These are phyloP conservation scores for Scheffersomyces amazonensis DNA, from an alignment of 805 yeast species.

Conservation along the genomic window DNA sequence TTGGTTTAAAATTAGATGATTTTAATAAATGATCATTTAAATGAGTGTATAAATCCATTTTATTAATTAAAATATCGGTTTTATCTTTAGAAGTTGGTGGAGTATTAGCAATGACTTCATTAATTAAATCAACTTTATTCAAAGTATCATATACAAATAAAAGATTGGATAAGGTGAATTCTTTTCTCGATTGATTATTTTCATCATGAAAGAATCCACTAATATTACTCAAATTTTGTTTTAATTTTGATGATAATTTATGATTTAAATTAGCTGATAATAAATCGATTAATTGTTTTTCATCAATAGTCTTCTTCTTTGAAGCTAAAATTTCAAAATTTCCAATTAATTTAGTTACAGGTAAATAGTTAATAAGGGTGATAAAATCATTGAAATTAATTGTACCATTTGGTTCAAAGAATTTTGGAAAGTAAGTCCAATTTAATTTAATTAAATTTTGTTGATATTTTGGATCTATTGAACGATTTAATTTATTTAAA, in stretches of 20 bases:
- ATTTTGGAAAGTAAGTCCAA: constrained; percentile 40
- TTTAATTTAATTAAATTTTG: constrained; percentile 39
- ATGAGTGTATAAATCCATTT: constrained; percentile 37
- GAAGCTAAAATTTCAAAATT: constrained; percentile 36
- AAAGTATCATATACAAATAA: constrained; percentile 39
- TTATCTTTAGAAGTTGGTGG: constrained; percentile 43
- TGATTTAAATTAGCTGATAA: constrained; percentile 38
- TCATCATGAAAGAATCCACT: constrained; percentile 29
- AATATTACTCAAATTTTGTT: constrained; percentile 28
- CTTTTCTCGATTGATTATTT: constrained; percentile 12
- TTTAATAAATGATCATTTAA: constrained; percentile 43
- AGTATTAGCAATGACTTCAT: constrained; percentile 44
- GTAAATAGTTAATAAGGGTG: constrained; percentile 39
- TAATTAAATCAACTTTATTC: constrained; percentile 40
- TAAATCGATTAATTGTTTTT: constrained; percentile 29
- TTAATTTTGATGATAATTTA: constrained; percentile 37
- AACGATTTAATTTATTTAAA: constrained; percentile 34
- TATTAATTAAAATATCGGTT: constrained; percentile 39
- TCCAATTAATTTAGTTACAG: constrained; percentile 45
- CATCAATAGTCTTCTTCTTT: constrained; percentile 26
- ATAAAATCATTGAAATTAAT: constrained; percentile 39
- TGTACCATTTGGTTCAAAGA: constrained; percentile 38
- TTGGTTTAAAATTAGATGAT: constrained; percentile 41
- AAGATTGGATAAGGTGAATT: constrained; percentile 36
- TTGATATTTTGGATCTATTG: constrained; percentile 40